phyloP scores from a whole-genome alignment of 768 basidiomycete species.

The Pulveroboletus frians region DNA sequence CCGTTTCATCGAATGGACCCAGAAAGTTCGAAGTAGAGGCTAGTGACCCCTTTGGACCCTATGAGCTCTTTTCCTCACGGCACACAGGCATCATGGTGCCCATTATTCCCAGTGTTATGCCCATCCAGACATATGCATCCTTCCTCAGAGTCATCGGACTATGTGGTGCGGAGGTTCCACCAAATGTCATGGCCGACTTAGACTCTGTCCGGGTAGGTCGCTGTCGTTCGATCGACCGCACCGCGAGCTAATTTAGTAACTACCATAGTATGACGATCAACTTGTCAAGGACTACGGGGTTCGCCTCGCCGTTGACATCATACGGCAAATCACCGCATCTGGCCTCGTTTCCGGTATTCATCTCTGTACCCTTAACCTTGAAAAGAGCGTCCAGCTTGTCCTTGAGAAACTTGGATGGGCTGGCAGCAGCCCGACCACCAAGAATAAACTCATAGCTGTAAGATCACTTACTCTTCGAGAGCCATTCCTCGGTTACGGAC shows the following conservation, averaged over 20 bases:
- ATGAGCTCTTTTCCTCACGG: conserved; percentile 3
- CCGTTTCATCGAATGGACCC: conserved; percentile 74
- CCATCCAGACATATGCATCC: conserved; percentile 93
- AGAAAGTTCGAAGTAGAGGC: conserved; percentile 71
- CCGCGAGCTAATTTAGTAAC: background rate
- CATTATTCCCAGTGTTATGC: conserved; percentile 95
- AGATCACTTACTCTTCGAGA: conserved; percentile 11
- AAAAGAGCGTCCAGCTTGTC: conserved; percentile 87
- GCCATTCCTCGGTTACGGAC: background rate
- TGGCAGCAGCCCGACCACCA: conserved; percentile 35
- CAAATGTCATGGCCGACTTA: conserved; percentile 56
- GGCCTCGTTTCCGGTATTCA: conserved; percentile 73
- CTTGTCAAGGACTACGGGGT: conserved; percentile 96
- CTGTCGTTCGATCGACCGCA: conserved; percentile 15
- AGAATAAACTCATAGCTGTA: conserved; percentile 69
- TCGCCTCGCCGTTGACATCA: conserved; percentile 74
- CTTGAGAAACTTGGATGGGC: conserved; percentile 79
- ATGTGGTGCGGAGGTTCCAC: conserved; percentile 75
- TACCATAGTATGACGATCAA: conserved; percentile 80
- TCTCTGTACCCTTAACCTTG: conserved; percentile 95
- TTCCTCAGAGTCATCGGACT: conserved; percentile 89
- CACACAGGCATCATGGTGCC: conserved; percentile 80
- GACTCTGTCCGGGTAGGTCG: conserved; percentile 68
- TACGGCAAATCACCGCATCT: conserved; percentile 50
- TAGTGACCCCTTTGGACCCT: conserved; percentile 10